These are phyloP conservation scores for Candida ortonii DNA, from an alignment of 805 yeast genomes.

Conservation along the genomic window DNA sequence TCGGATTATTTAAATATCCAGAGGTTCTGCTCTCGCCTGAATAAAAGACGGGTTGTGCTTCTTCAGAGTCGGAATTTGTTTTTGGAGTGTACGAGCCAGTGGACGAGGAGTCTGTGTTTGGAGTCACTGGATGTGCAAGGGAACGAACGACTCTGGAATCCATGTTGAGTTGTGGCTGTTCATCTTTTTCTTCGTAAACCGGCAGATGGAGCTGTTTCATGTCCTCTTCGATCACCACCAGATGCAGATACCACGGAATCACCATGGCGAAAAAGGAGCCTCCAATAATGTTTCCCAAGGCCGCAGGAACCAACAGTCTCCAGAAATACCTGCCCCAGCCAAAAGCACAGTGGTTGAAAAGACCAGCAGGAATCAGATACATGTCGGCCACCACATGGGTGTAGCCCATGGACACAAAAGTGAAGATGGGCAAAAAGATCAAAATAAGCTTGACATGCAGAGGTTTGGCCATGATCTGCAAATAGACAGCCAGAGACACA, in stretches of 20 bases:
- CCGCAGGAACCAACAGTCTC: slow-evolving; percentile 69
- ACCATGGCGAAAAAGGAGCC: slow-evolving; percentile 64
- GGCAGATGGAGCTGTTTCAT: slow-evolving; percentile 61
- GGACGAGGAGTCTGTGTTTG: too few relatives aligned
- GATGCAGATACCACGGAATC: slow-evolving; percentile 71
- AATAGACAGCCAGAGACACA: slow-evolving; percentile 71
- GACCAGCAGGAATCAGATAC: slow-evolving; percentile 63
- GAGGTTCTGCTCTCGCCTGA: slow-evolving; percentile 1
- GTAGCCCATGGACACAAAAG: slow-evolving; percentile 76
- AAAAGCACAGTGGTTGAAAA: slow-evolving; percentile 63
- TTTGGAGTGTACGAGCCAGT: neutral
- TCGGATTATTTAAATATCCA: too few relatives aligned
- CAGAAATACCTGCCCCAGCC: slow-evolving; percentile 66
- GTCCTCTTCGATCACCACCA: slow-evolving; percentile 71
- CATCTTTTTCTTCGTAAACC: slow-evolving; percentile 67
- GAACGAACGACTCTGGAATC: slow-evolving; percentile 76
- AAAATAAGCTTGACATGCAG: slow-evolving; percentile 67
- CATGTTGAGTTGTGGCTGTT: slow-evolving; percentile 72
- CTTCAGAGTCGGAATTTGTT: neutral
- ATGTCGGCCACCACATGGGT: slow-evolving; percentile 83
- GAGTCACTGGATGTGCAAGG: too few relatives aligned
- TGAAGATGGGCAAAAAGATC: slow-evolving; percentile 66
- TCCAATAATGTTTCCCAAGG: slow-evolving; percentile 77
- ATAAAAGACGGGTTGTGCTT: neutral
- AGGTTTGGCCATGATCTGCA: slow-evolving; percentile 78